phyloP scores from a whole-genome alignment of 805 yeast genomes.

The Ogataea populi-albae region DNA sequence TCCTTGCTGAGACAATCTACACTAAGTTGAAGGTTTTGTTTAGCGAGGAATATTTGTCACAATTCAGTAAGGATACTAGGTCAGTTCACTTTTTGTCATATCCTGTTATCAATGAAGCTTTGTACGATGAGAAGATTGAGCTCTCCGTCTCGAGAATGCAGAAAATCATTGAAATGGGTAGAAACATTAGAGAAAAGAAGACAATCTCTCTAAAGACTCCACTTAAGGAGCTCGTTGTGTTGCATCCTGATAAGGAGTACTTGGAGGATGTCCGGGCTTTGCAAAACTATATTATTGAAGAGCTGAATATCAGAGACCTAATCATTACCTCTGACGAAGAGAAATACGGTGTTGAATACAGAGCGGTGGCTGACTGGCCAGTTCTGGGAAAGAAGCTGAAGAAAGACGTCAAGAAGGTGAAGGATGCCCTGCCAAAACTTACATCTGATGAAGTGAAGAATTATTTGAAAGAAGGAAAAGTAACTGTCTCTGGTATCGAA shows the following conservation, averaged over 20 bases:
- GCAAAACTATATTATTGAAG: slow-evolving; percentile 79
- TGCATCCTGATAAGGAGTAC: slow-evolving; percentile 75
- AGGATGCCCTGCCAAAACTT: slow-evolving; percentile 84
- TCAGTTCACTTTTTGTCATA: slow-evolving; percentile 94
- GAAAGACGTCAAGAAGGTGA: slow-evolving; percentile 89
- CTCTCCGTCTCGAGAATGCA: slow-evolving; percentile 93
- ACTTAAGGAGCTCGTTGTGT: slow-evolving; percentile 77
- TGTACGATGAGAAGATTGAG: slow-evolving; percentile 81
- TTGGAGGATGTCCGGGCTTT: slow-evolving; percentile 75
- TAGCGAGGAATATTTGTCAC: slow-evolving; percentile 52
- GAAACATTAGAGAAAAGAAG: slow-evolving; percentile 95
- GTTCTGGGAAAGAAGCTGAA: slow-evolving; percentile 95
- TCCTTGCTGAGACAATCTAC: slow-evolving; percentile 86
- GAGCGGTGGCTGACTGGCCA: slow-evolving; percentile 98
- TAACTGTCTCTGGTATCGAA: slow-evolving; percentile 85
- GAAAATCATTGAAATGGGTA: slow-evolving; percentile 91
- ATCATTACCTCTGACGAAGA: slow-evolving; percentile 87
- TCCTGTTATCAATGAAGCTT: slow-evolving; percentile 78
- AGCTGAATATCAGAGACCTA: slow-evolving; percentile 86
- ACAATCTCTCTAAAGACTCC: slow-evolving; percentile 93
- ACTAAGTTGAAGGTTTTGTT: slow-evolving; percentile 65
- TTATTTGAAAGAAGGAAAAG: slow-evolving; percentile 67
- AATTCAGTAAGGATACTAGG: slow-evolving; percentile 56
- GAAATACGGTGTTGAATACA: slow-evolving; percentile 87
- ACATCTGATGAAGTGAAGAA: slow-evolving; percentile 79